Conservation (phyloP, 768 basidiomycete genomes). For the Psilocybe cyanescens region DNA sequence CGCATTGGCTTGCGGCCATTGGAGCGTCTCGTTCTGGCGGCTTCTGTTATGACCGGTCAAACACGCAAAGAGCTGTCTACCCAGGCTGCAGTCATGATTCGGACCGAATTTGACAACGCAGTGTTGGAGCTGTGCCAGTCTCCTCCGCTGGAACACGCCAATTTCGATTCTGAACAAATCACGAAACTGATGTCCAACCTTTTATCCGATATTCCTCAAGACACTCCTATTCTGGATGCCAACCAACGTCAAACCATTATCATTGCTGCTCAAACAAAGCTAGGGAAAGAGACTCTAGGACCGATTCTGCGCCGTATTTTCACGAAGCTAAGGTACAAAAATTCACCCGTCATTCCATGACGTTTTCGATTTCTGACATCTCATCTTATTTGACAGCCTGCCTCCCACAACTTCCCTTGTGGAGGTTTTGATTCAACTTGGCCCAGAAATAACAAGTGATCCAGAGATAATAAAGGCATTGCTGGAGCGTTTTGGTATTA, state of each 20-base stretch:
- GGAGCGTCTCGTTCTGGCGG: slow-evolving; percentile 77
- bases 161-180: slow-evolving; percentile 74
- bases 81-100: slow-evolving; percentile 73
- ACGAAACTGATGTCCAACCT: slow-evolving; percentile 83
- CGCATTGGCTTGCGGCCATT: slow-evolving; percentile 80
- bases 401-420: slow-evolving; percentile 70
- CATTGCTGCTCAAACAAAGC: slow-evolving; percentile 75
- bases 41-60: slow-evolving; percentile 70
- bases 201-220: slow-evolving; percentile 69
- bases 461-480: slow-evolving; percentile 70
- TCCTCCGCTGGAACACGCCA: slow-evolving; percentile 82
- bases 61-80: slow-evolving; percentile 56
- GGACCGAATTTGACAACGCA: slow-evolving; percentile 80
- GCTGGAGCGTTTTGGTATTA: slow-evolving; percentile 75
- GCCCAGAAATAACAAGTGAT: slow-evolving; percentile 79
- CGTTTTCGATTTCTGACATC: slow-evolving; percentile 7
- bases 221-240: slow-evolving; percentile 72
- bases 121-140: slow-evolving; percentile 76
- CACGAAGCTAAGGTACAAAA: slow-evolving; percentile 67
- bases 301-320: slow-evolving; percentile 79
- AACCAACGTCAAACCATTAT: slow-evolving; percentile 78
- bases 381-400: slow-evolving; percentile 47
- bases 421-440: slow-evolving; percentile 76
- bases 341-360: slow-evolving; percentile 14
- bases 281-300: slow-evolving; percentile 74